These are phyloP conservation scores for Chlamydomonas sp. DNA, from an alignment of 139 green algal genomes.

Conservation along the genomic window DNA sequence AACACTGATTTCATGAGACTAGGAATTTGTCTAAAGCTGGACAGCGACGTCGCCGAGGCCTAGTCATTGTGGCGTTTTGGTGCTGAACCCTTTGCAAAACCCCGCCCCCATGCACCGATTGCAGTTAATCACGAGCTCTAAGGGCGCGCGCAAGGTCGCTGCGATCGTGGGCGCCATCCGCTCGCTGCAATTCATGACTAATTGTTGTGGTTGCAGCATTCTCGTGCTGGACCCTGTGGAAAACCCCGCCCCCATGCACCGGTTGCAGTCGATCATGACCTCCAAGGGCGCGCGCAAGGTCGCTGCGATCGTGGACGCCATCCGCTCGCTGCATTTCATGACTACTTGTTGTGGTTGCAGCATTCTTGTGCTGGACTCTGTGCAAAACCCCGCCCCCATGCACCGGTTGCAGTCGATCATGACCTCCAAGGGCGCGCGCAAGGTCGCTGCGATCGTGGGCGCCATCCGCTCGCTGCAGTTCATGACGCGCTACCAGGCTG, in stretches of 20 bases:
- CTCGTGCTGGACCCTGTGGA: too few species aligned
- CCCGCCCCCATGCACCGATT: too few species aligned
- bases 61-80: too few species aligned
- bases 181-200: constrained; percentile 56
- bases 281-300: constrained; percentile 27
- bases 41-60: too few species aligned
- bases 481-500: constrained; percentile 45
- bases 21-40: too few species aligned
- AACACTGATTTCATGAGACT: too few species aligned
- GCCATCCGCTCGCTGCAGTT: constrained; percentile 43
- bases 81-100: too few species aligned
- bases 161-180: constrained; percentile 27
- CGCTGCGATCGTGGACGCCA: constrained; percentile 19
- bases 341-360: too few species aligned
- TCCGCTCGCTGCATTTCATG: constrained; percentile 53
- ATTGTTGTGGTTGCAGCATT: too few species aligned
- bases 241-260: too few species aligned
- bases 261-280: constrained; percentile 17
- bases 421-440: constrained; percentile 16
- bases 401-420: constrained; percentile 14
- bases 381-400: not conserved
- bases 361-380: too few species aligned
- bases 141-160: constrained; percentile 25
- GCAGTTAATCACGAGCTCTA: constrained; percentile 16
- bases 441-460: constrained; percentile 27